Conservation (phyloP, 2,329 filamentous ascomycete genomes). For the Verticillium klebahnii region DNA sequence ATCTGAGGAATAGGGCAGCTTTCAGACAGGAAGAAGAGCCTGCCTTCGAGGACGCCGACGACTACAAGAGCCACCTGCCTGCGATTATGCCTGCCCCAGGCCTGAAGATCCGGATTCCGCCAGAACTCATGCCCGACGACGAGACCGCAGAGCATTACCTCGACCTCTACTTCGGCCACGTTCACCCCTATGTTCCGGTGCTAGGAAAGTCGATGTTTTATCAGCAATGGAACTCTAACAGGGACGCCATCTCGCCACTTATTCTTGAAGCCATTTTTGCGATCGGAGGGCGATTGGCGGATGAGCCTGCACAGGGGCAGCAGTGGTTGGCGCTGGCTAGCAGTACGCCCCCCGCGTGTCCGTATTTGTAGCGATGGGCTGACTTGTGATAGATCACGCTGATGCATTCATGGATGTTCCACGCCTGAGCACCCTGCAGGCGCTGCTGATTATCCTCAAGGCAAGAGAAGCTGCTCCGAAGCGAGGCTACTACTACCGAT, state of each 20-base stretch:
- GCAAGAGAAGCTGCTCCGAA: slow-evolving; percentile 89
- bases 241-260: slow-evolving; percentile 81
- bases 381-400: slow-evolving; percentile 62
- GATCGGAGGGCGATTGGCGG: slow-evolving; percentile 77
- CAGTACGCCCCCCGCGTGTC: slow-evolving; percentile 43
- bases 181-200: slow-evolving; percentile 90
- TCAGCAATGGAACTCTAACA: slow-evolving; percentile 81
- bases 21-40: slow-evolving; percentile 54
- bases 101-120: slow-evolving; percentile 79
- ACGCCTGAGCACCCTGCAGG: slow-evolving; percentile 85
- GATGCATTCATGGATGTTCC: slow-evolving; percentile 93
- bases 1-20: slow-evolving; percentile 63
- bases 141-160: slow-evolving; percentile 80
- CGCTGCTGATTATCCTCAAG: slow-evolving; percentile 80
- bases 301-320: slow-evolving; percentile 77
- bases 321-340: slow-evolving; percentile 91
- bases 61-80: slow-evolving; percentile 68
- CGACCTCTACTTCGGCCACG: slow-evolving; percentile 82
- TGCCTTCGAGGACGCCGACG: slow-evolving; percentile 65
- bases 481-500: slow-evolving; percentile 92
- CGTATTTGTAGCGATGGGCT: slow-evolving; percentile 12
- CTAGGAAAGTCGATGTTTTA: slow-evolving; percentile 79
- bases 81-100: slow-evolving; percentile 64
- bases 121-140: slow-evolving; percentile 87
- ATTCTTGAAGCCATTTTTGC: slow-evolving; percentile 89